phyloP scores from a whole-genome alignment of 345 rosid species.

The Citrus sinensis region DNA sequence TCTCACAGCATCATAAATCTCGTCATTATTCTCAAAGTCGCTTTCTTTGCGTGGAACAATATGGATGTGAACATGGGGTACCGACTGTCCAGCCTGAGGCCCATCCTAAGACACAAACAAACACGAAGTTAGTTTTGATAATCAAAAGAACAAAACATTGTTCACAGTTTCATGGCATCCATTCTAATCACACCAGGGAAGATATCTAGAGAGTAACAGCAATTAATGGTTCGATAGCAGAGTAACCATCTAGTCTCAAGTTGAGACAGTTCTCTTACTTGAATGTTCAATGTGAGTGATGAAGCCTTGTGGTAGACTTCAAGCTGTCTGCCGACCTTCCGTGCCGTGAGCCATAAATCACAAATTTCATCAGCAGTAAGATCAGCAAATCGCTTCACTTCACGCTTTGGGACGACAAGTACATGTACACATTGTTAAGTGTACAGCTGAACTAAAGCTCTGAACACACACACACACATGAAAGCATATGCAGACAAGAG shows the following conservation, averaged over 20 bases:
- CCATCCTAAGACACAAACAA: constrained; percentile 59
- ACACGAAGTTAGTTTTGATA: neutral
- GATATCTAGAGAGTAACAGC: too few species aligned
- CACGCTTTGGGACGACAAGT: constrained; percentile 82
- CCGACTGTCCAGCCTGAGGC: constrained; percentile 94
- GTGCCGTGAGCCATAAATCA: constrained; percentile 80
- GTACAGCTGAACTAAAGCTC: too few species aligned
- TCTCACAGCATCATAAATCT: constrained; percentile 83
- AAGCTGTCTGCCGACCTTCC: constrained; percentile 67
- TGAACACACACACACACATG: too few species aligned
- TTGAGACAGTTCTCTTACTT: constrained; percentile 39
- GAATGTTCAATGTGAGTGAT: constrained; percentile 74
- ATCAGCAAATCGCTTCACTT: constrained; percentile 81
- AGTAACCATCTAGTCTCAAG: too few species aligned
- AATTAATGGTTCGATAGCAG: too few species aligned
- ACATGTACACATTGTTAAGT: constrained; percentile 72
- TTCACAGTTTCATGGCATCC: too few species aligned
- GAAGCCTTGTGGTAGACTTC: constrained; percentile 76
- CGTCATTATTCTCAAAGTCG: constrained; percentile 89
- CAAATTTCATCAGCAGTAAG: constrained; percentile 75
- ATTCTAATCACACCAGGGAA: too few species aligned
- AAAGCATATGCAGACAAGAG: too few species aligned
- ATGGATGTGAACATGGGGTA: constrained; percentile 94
- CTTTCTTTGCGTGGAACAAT: constrained; percentile 75
- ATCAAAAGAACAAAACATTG: neutral